Evolutionary conservation across 2,329 filamentous ascomycete species (phyloP).

Genomic region (Myriosclerotinia scirpicola): DNA sequence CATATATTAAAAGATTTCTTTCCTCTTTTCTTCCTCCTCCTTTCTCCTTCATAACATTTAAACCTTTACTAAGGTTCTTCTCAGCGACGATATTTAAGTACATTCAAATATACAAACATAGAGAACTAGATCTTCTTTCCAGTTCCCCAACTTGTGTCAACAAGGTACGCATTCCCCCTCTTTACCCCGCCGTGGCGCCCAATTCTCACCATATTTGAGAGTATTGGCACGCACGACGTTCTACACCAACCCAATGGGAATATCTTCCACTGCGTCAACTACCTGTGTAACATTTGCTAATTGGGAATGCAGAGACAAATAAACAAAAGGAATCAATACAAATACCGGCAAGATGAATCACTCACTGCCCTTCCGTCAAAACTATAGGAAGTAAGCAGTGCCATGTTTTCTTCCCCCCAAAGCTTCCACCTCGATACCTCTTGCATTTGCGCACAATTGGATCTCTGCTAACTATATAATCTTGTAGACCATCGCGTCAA

Average conservation of each 20-base stretch:
- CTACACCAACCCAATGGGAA: conserved; percentile 1
- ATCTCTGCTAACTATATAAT: conserved; percentile 5
- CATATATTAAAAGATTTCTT: conserved; percentile 7
- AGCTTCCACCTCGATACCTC: neutral
- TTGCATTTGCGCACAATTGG: neutral
- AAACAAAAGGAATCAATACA: neutral
- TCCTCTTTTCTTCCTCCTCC: neutral
- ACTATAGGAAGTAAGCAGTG: conserved; percentile 22
- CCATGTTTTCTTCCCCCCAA: neutral
- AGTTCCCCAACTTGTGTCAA: neutral
- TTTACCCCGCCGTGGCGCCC: conserved; percentile 24
- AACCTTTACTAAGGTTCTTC: neutral
- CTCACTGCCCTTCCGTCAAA: conserved; percentile 24
- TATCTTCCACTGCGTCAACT: neutral
- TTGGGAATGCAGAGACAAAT: neutral
- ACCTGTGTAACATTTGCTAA: conserved; percentile 12
- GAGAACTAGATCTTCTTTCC: neutral
- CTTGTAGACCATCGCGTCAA: conserved; percentile 37
- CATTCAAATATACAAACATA: neutral
- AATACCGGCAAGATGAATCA: conserved; percentile 21
- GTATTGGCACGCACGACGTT: neutral
- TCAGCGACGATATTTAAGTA: neutral
- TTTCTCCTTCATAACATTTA: conserved; percentile 3
- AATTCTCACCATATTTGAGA: conserved; percentile 1
- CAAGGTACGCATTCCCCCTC: conserved; percentile 14